Percentiles rank a stretch among this genome's conserved stretches.
Conservation (phyloP, 306 rosid species). For the Fragaria iinumae region DNA sequence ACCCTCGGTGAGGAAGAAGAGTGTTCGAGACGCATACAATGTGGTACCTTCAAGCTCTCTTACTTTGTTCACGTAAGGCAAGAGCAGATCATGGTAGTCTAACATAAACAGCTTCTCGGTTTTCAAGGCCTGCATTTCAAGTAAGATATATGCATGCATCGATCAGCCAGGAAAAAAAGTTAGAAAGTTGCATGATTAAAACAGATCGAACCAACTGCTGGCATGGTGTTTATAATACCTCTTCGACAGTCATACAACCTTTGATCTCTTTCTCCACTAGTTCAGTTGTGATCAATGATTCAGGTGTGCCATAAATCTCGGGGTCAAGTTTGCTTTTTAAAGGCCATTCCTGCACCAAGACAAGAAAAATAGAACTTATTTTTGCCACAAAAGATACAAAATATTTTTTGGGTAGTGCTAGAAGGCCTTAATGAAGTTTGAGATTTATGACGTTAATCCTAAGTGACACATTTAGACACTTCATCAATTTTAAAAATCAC, state of each 20-base stretch:
- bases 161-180: no score
- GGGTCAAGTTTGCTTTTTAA: slow-evolving; percentile 43
- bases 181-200: no score
- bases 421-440: no score
- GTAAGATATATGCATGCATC: no score
- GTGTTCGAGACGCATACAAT: slow-evolving; percentile 27
- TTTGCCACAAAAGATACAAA: no score
- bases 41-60: slow-evolving; percentile 31
- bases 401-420: no score
- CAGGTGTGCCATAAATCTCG: slow-evolving; percentile 36
- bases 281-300: slow-evolving; percentile 35
- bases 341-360: slow-evolving; percentile 42
- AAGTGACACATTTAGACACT: no score
- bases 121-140: slow-evolving; percentile 29
- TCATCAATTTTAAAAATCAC: no score
- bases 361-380: neutral
- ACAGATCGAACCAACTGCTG: no score
- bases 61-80: slow-evolving; percentile 36
- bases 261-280: slow-evolving; percentile 29
- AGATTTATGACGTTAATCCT: no score
- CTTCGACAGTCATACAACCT: slow-evolving; percentile 35
- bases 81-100: slow-evolving; percentile 34
- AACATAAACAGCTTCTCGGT: slow-evolving; percentile 29
- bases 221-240: slow-evolving; percentile 14
- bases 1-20: slow-evolving; percentile 33